Evolutionary conservation across 148 eudicot species (phyloP), one percentile per base, ranked within the genome.

Genomic region (Bassia scoparia): DNA sequence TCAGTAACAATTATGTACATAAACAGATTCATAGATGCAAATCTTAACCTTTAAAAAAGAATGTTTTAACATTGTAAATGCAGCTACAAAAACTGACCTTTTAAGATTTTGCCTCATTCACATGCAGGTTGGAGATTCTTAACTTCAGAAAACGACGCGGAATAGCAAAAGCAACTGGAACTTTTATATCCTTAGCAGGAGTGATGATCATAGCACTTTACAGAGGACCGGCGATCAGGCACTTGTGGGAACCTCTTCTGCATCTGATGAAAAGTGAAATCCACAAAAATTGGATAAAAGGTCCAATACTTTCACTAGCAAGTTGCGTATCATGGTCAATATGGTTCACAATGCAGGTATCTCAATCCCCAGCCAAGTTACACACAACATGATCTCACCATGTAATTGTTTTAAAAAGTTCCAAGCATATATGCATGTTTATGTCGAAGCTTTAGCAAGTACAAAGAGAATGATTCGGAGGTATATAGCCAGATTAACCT

Each of bases 341-440:
- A 72, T 84, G 87, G 87, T 84, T 84, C 79, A 84, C 78, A 72
- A 78, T 78, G 80, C 87, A 84, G 87, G 87, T 84, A 83, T 52
- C 30, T 74, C 62, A n/a, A 54, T 61, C 48, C 50, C 58, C 35
- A 34, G n/a, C 61, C 24, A 23, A 61, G 49, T 20, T 23, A 63
- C 27, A 21, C 33, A 44, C 14, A 59, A 62, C 54, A 68, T 21
- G 9, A 37, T 31, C 15, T 55, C 30, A 62, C 23, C 33, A 26
- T 17, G 34, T 59, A 38, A 14, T 52, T 50, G 29, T 38, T 41
- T 31, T 2, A 8, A 43, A 30, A 29, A 37, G 17, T 34, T 60
- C 53, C 62, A n/a, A 46, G 67, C 37, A 61, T 31, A 59, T 6
- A 20, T 31, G 18, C 21, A 52, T 18, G 21, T 21, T 21, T 52